phyloP scores from a whole-genome alignment of 768 basidiomycete species.

The Hirschioporus abietinus region DNA sequence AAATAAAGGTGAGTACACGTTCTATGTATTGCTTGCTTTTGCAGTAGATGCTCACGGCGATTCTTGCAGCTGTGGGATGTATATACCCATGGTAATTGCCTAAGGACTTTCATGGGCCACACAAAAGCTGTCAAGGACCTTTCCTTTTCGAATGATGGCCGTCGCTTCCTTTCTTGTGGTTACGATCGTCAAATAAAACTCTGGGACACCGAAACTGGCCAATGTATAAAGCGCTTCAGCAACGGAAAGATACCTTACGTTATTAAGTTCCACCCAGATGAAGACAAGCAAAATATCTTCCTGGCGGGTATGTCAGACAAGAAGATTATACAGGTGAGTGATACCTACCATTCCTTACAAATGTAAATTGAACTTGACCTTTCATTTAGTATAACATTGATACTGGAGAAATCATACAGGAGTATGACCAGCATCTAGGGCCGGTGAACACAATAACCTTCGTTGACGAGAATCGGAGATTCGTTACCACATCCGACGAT shows the following conservation, averaged over 20 bases:
- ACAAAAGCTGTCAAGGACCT: slow-evolving; percentile 95
- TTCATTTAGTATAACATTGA: slow-evolving; percentile 82
- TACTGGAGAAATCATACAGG: slow-evolving; percentile 92
- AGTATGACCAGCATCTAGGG: slow-evolving; percentile 97
- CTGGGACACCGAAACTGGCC: slow-evolving; percentile 99
- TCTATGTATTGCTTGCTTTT: slow-evolving; percentile 3
- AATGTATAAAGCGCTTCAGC: slow-evolving; percentile 93
- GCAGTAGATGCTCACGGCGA: slow-evolving; percentile 10
- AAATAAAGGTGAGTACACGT: slow-evolving; percentile 72
- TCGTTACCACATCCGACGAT: slow-evolving; percentile 98
- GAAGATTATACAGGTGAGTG: slow-evolving; percentile 90
- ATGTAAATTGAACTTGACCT: slow-evolving; percentile 7
- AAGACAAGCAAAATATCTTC: slow-evolving; percentile 94
- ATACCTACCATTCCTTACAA: background rate
- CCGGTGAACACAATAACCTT: slow-evolving; percentile 99
- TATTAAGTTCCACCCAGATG: slow-evolving; percentile 91
- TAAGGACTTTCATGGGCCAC: slow-evolving; percentile 97
- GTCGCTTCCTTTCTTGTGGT: slow-evolving; percentile 82
- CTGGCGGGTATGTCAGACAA: slow-evolving; percentile 99
- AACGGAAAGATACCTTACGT: slow-evolving; percentile 98
- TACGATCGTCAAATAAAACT: slow-evolving; percentile 98
- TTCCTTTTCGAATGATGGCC: slow-evolving; percentile 91
- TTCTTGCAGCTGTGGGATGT: slow-evolving; percentile 91
- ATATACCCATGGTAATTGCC: slow-evolving; percentile 93
- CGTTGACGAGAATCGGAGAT: slow-evolving; percentile 95